Evolutionary conservation across 805 yeast species (phyloP), one percentile per base, ranked within the genome.

Genomic region (Aciculoconidium aculeatum): DNA sequence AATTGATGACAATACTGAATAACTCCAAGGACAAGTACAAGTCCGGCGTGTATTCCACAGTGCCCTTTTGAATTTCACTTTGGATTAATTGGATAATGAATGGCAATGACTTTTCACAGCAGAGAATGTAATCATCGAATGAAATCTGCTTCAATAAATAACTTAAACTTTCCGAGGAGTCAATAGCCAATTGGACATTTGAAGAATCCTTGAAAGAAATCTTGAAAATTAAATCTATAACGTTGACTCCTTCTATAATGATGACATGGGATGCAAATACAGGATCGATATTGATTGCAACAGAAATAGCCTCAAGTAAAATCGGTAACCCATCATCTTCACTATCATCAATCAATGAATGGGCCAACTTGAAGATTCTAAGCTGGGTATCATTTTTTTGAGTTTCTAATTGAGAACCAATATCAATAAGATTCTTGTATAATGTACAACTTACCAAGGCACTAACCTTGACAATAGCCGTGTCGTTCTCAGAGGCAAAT

Each of bases 321-420:
- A 81, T 65, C 1, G 87, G 72, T 19, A 82, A 75, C 0, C 95
- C 72, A 44, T 88, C 97, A 25, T 85, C 95, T 25, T 77, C 82
- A 0, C 92, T 72, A 1, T 74, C 80, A 1, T 67, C 70, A 3
- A 70, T 47, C 7, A 90, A 51, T 2, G 66, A 50, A 3, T 51
- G 45, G 7, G 77, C 65, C 0, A 73, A 38, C 1, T 45, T 40
- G 39, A 65, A 48, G n/a, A 62, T 45, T 7, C 54, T 50, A 1
- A 55, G 42, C 43, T 70, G 70, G 4, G 46, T 27, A 1, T 41
- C 37, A 11, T 37, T 29, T 12, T 36, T 41, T 3, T 35, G 29
- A 3, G 27, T 15, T 2, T 11, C 25, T 11, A 43, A 31, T 6
- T 30, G 13, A 3, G 31, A 23, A 6, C 32, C 29, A 8, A 53